Conservation (phyloP, 352 stramenopile genomes). For the Phytophthora brassicae region DNA sequence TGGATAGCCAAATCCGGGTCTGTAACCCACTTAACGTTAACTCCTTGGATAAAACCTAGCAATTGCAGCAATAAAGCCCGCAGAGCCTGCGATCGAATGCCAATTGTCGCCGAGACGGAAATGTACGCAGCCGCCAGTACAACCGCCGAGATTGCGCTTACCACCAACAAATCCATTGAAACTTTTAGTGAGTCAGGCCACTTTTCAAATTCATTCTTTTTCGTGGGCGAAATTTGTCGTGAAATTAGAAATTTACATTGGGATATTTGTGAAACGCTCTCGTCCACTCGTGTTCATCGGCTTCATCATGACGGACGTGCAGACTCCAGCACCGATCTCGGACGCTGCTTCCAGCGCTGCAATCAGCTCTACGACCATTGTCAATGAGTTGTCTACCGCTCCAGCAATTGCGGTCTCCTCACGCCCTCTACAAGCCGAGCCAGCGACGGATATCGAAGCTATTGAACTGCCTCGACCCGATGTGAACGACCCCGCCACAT, state of each 20-base stretch:
- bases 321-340: constrained; percentile 2
- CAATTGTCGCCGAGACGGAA: constrained; percentile 16
- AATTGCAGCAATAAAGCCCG: constrained; percentile 25
- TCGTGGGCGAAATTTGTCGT: not conserved
- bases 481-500: constrained; percentile 82
- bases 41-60: constrained; percentile 23
- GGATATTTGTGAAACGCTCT: constrained; percentile 4
- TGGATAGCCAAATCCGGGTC: constrained; percentile 25
- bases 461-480: constrained; percentile 29
- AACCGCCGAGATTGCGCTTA: not conserved
- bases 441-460: constrained; percentile 34
- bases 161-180: not conserved
- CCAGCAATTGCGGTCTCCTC: constrained; percentile 1
- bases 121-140: constrained; percentile 5
- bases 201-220: not conserved
- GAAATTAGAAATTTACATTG: not conserved
- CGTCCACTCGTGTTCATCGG: constrained; percentile 15
- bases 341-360: not conserved
- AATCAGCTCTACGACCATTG: not conserved
- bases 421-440: not conserved
- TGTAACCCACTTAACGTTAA: constrained; percentile 30
- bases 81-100: constrained; percentile 29
- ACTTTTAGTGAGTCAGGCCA: not conserved
- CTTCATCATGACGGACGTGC: constrained; percentile 24
- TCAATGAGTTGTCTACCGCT: not conserved